Evolutionary conservation across 2,329 filamentous ascomycete species (phyloP).

Genomic region (Plenodomus tracheiphilus): DNA sequence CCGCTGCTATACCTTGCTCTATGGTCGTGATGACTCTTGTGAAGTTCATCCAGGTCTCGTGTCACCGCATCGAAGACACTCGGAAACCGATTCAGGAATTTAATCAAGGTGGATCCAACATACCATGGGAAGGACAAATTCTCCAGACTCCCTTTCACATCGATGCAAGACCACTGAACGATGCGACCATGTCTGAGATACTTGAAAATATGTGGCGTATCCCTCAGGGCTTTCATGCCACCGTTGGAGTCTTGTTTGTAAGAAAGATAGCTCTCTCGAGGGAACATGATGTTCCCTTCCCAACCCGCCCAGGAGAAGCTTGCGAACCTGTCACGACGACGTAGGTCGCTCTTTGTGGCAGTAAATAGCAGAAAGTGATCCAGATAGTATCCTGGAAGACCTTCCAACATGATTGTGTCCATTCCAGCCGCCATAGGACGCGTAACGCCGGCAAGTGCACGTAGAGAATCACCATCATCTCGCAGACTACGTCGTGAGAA

Average conservation of each 20-base stretch:
- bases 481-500: conserved; percentile 5
- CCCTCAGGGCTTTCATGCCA: neutral
- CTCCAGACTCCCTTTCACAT: neutral
- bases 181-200: neutral
- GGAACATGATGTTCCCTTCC: conserved; percentile 4
- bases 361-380: conserved; percentile 6
- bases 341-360: conserved; percentile 1
- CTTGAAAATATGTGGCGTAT: neutral
- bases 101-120: neutral
- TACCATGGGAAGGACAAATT: neutral
- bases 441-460: conserved; percentile 2
- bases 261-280: conserved; percentile 6
- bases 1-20: neutral
- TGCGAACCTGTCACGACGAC: conserved; percentile 4
- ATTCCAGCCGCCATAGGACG: conserved; percentile 2
- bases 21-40: neutral
- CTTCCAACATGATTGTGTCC: conserved; percentile 1
- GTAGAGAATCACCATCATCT: conserved; percentile 5
- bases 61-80: neutral
- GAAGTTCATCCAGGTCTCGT: neutral
- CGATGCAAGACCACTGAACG: neutral
- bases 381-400: conserved; percentile 4
- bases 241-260: neutral
- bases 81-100: neutral
- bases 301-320: conserved; percentile 10